These are phyloP conservation scores for Starmerella vitae DNA, from an alignment of 805 yeast species.

Conservation along the genomic window DNA sequence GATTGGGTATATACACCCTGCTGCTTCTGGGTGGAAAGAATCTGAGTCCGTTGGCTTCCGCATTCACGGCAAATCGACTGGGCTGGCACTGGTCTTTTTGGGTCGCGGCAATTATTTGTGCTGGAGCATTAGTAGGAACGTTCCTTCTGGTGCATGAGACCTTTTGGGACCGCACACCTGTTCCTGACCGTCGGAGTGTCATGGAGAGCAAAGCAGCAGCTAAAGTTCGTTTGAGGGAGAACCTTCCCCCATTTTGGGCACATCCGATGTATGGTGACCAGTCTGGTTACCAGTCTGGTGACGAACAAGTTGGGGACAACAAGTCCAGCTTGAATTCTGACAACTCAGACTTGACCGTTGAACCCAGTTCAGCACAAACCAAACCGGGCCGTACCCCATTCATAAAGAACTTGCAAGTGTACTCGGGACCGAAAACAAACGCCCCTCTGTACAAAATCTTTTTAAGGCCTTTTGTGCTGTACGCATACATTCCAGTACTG, in stretches of 20 bases:
- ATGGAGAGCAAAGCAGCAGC: slow-evolving; percentile 38
- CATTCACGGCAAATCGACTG: slow-evolving; percentile 36
- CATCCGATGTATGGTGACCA: no score
- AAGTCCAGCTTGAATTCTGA: neutral
- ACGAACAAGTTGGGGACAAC: neutral
- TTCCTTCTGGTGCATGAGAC: slow-evolving; percentile 51
- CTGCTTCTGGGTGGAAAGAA: slow-evolving; percentile 50
- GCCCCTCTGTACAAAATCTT: slow-evolving; percentile 46
- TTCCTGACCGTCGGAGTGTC: slow-evolving; percentile 35
- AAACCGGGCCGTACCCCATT: slow-evolving; percentile 17
- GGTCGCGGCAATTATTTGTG: slow-evolving; percentile 42
- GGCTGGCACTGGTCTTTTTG: slow-evolving; percentile 51
- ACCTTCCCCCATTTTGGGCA: slow-evolving; percentile 13
- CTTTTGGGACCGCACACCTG: slow-evolving; percentile 46
- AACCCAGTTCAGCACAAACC: neutral
- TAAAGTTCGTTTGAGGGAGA: slow-evolving; percentile 24
- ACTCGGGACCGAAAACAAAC: slow-evolving; percentile 37
- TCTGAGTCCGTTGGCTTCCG: slow-evolving; percentile 43
- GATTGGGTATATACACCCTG: slow-evolving; percentile 45
- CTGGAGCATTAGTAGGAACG: slow-evolving; percentile 33
- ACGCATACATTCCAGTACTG: slow-evolving; percentile 37
- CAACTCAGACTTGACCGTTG: neutral
- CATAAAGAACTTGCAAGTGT: slow-evolving; percentile 30
- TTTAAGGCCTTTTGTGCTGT: slow-evolving; percentile 40
- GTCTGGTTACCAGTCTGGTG: neutral